Percentiles rank a stretch among this genome's conserved stretches.
Conservation (phyloP, 768 basidiomycete genomes). For the Punctularia strigosozonata region DNA sequence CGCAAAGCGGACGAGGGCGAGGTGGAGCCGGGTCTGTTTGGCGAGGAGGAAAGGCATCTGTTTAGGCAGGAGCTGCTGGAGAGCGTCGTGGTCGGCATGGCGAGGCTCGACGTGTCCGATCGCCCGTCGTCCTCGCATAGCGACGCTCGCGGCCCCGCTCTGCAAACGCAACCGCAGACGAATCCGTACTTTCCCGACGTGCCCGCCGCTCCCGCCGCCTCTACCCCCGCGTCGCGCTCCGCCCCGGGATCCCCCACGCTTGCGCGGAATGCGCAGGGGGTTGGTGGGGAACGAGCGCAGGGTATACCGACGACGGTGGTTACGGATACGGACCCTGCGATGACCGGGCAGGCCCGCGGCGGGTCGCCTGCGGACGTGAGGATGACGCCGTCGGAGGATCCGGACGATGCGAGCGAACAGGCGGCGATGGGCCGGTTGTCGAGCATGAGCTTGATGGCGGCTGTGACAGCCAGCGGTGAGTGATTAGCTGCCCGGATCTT, state of each 20-base stretch:
- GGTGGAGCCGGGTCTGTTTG: constrained; percentile 34
- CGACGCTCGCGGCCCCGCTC: neutral
- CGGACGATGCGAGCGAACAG: constrained; percentile 44
- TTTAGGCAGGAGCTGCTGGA: constrained; percentile 76
- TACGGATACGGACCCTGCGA: neutral
- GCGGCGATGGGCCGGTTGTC: constrained; percentile 78
- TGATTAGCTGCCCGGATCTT: constrained; percentile 9
- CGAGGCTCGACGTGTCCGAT: constrained; percentile 36
- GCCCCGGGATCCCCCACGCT: constrained; percentile 7
- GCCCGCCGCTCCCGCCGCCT: constrained; percentile 12
- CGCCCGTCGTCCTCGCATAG: neutral
- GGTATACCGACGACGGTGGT: neutral
- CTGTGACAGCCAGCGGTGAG: constrained; percentile 69
- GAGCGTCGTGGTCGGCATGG: constrained; percentile 86
- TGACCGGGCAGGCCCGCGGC: neutral
- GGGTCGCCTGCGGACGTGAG: constrained; percentile 1
- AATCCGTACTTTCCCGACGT: constrained; percentile 47
- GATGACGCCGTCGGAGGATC: constrained; percentile 18
- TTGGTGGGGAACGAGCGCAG: neutral
- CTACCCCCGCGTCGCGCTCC: constrained; percentile 11
- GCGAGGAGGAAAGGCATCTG: constrained; percentile 40
- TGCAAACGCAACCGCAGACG: neutral
- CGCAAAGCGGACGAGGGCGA: constrained; percentile 41
- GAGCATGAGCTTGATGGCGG: constrained; percentile 89
- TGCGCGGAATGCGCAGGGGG: too few species aligned